These are phyloP conservation scores for Cercospora sp. DNA, from an alignment of 2,329 filamentous ascomycete species.

Conservation along the genomic window DNA sequence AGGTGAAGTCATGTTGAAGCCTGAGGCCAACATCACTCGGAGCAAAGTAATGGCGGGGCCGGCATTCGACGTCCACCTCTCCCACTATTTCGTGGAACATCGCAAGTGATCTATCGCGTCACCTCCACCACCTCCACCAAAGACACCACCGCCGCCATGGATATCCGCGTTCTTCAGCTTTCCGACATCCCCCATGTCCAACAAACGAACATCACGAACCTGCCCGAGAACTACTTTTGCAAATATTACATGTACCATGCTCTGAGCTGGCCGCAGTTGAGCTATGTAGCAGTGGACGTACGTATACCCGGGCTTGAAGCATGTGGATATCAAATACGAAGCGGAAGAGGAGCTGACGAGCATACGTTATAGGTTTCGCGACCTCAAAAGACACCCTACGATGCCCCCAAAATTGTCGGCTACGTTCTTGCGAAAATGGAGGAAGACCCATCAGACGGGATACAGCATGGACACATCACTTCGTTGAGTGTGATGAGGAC, in stretches of 20 bases:
- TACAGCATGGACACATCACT: slow-evolving; percentile 95
- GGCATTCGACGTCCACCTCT: not conserved
- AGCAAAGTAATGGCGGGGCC: not conserved
- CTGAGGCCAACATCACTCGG: not conserved
- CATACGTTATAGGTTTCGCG: slow-evolving; percentile 61
- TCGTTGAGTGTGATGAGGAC: slow-evolving; percentile 95
- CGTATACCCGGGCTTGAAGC: slow-evolving; percentile 23
- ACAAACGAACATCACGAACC: slow-evolving; percentile 97
- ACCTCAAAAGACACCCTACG: slow-evolving; percentile 73
- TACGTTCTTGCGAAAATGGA: slow-evolving; percentile 99
- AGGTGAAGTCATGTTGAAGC: not conserved
- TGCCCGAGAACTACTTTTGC: slow-evolving; percentile 99
- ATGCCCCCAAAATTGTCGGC: slow-evolving; percentile 95
- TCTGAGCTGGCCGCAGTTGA: slow-evolving; percentile 95
- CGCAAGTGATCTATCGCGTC: not conserved
- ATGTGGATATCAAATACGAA: not conserved
- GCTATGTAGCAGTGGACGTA: slow-evolving; percentile 89
- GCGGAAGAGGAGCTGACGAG: not conserved
- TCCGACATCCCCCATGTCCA: slow-evolving; percentile 90
- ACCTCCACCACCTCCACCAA: not conserved
- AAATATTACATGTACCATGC: slow-evolving; percentile 99
- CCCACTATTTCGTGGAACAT: not conserved
- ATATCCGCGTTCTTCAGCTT: slow-evolving; percentile 82
- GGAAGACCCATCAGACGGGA: slow-evolving; percentile 87
- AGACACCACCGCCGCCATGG: slow-evolving; percentile 59